phyloP scores from a whole-genome alignment of 1,139 yeast species.

The Zygoascus hellenicus region DNA sequence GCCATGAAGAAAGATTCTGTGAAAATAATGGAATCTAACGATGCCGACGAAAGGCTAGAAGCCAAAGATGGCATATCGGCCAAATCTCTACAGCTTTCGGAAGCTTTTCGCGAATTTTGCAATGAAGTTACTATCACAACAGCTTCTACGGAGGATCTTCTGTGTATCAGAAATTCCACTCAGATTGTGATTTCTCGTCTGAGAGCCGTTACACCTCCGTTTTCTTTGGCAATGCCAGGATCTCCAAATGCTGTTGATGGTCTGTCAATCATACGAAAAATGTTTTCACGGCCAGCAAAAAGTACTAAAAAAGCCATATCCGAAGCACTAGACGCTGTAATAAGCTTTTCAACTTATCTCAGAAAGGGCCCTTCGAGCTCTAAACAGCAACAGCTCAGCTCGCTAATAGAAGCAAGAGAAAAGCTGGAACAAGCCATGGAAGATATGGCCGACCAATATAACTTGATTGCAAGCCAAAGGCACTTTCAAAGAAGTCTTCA shows the following conservation, averaged over 20 bases:
- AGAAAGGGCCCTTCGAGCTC: neutral
- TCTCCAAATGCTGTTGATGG: neutral
- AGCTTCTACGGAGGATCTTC: slow-evolving; percentile 33
- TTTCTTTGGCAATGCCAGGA: slow-evolving; percentile 19
- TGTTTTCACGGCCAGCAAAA: slow-evolving; percentile 6
- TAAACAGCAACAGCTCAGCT: neutral
- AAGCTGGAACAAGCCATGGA: slow-evolving; percentile 3
- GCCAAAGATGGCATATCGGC: slow-evolving; percentile 30
- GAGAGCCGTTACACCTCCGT: slow-evolving; percentile 38
- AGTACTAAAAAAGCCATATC: slow-evolving; percentile 15
- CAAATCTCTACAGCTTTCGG: slow-evolving; percentile 35
- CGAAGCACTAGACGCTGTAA: slow-evolving; percentile 15
- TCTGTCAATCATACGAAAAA: neutral
- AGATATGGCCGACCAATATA: neutral
- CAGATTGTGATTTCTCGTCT: slow-evolving; percentile 39
- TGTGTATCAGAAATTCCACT: slow-evolving; percentile 38
- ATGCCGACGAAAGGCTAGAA: slow-evolving; percentile 16
- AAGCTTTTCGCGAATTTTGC: slow-evolving; percentile 40
- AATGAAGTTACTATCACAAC: slow-evolving; percentile 39
- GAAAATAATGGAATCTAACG: slow-evolving; percentile 16
- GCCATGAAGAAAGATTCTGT: slow-evolving; percentile 18
- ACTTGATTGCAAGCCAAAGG: neutral
- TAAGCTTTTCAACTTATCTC: slow-evolving; percentile 16
- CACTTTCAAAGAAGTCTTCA: slow-evolving; percentile 14
- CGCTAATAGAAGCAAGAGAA: neutral